Base-by-base conservation (phyloP, 192 early-diverging fungal genomes). In the Mortierella antarctica region DNA sequence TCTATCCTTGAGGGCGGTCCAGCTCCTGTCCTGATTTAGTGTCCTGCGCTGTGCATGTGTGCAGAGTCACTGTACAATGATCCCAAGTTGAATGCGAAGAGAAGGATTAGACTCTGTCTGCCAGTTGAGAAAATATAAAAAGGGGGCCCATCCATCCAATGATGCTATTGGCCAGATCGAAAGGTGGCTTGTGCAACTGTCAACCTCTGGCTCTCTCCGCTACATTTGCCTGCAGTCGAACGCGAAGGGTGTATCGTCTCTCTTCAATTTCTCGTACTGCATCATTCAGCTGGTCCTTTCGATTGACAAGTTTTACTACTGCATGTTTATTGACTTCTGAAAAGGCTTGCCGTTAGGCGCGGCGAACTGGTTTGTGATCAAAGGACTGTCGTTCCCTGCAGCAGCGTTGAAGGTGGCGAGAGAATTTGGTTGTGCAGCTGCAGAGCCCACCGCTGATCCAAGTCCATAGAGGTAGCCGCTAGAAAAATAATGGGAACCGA, bases 401-500 rank as follows among this genome's bases (percentile, higher is more conserved):
- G 77, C 77, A 55, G 77, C 71, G 31, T 80, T 80, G 65, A 80
- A 80, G 12, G 77, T 72, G 2, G 77, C 77, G 60, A 80, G 67
- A 5, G 77, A 80, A 54, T 80, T 80, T 52, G 77, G 77, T 61
- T 72, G 77, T 39, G 77, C 44, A 21, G 77, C 77, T 13, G 70
- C 68, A 1, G 77, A 80, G n/a, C 77, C 77, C 44, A 80, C 77
- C 68, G 77, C 77, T 58, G 77, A 80, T 13, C 85, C 81, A 42
- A 88, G 71, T 21, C 87, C 87, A 53, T 86, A 88, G 6, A 88
- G 73, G 61, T 85, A 88, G 23, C 85, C 85, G 46, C 87, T 88
- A 65, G 45, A 73, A 18, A 61, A 18, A 12, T 57, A 40, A 57
- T 23, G 46, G 15, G 39, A 41, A 44, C 4, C 23, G 6, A 5